Percentiles rank a stretch among this genome's conserved stretches.
These are phyloP conservation scores for Stachybotrys chartarum DNA, from an alignment of 2,329 filamentous ascomycete species.

Conservation along the genomic window DNA sequence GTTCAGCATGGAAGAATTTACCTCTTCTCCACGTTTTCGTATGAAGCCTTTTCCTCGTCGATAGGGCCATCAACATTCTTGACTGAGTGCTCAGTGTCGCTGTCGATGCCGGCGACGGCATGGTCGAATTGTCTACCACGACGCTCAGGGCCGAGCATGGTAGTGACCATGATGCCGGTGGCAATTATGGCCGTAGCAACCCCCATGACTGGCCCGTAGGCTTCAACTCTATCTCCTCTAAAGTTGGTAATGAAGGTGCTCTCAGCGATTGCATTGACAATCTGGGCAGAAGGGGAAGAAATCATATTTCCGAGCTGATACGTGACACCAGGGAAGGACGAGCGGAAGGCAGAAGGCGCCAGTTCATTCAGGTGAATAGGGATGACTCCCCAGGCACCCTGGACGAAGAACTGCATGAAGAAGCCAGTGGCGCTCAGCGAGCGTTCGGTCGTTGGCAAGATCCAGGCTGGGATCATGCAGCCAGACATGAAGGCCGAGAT, in stretches of 20 bases:
- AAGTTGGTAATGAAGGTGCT: conserved; percentile 45
- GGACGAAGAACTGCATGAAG: conserved; percentile 62
- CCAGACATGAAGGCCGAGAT: conserved; percentile 52
- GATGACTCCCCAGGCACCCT: conserved; percentile 61
- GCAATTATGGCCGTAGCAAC: conserved; percentile 72
- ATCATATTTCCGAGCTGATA: conserved; percentile 75
- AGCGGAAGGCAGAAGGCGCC: conserved; percentile 62
- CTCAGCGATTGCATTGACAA: conserved; percentile 69
- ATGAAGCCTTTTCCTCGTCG: conserved; percentile 22
- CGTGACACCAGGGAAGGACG: conserved; percentile 62
- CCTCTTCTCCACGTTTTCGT: conserved; percentile 2
- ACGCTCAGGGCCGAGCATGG: conserved; percentile 67
- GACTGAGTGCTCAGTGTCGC: conserved; percentile 8
- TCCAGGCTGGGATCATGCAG: conserved; percentile 62
- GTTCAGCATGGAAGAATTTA: neutral
- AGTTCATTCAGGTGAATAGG: conserved; percentile 70
- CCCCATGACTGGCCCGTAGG: conserved; percentile 70
- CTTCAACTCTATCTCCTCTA: conserved; percentile 52
- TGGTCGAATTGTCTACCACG: conserved; percentile 63
- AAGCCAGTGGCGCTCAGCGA: conserved; percentile 58
- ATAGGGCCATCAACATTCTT: conserved; percentile 18
- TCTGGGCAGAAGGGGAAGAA: conserved; percentile 65
- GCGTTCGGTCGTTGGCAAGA: conserved; percentile 53
- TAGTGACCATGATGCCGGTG: conserved; percentile 59
- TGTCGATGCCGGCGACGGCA: conserved; percentile 32